These are phyloP conservation scores for Claviceps sp. DNA, from an alignment of 2,329 filamentous ascomycete species.

Conservation along the genomic window DNA sequence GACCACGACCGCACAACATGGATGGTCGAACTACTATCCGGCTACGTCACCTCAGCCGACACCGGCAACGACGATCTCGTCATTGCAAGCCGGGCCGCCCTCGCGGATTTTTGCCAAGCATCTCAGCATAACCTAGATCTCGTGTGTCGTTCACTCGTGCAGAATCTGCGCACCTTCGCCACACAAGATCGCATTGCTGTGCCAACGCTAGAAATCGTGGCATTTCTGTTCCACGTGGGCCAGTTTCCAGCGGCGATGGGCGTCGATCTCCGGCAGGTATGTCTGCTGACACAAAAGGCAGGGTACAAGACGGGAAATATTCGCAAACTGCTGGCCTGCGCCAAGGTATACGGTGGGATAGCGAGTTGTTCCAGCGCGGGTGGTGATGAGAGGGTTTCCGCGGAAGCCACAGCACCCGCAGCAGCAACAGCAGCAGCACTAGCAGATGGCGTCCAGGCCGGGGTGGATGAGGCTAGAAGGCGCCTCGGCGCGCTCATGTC, in stretches of 20 bases:
- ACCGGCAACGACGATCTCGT: conserved; percentile 66
- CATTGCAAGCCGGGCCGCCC: conserved; percentile 51
- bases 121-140: conserved; percentile 26
- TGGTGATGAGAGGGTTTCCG: not conserved
- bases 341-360: conserved; percentile 66
- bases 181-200: conserved; percentile 58
- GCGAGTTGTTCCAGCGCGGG: conserved; percentile 30
- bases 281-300: conserved; percentile 59
- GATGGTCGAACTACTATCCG: conserved; percentile 45
- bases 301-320: conserved; percentile 77
- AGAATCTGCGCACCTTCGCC: conserved; percentile 39
- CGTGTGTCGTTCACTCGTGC: conserved; percentile 36
- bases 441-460: conserved; percentile 10
- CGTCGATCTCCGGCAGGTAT: conserved; percentile 42
- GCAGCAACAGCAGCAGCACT: not conserved
- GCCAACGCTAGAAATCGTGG: conserved; percentile 62
- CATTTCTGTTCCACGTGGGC: conserved; percentile 59
- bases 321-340: conserved; percentile 64
- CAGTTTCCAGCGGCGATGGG: conserved; percentile 28
- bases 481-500: conserved; percentile 60
- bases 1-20: conserved; percentile 20
- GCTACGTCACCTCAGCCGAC: conserved; percentile 60
- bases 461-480: conserved; percentile 42
- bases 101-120: conserved; percentile 39
- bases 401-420: not conserved